Evolutionary conservation across 1,284 basidiomycete species (phyloP), one percentile per base, ranked within the genome.

Genomic region (Puccinia horiana): DNA sequence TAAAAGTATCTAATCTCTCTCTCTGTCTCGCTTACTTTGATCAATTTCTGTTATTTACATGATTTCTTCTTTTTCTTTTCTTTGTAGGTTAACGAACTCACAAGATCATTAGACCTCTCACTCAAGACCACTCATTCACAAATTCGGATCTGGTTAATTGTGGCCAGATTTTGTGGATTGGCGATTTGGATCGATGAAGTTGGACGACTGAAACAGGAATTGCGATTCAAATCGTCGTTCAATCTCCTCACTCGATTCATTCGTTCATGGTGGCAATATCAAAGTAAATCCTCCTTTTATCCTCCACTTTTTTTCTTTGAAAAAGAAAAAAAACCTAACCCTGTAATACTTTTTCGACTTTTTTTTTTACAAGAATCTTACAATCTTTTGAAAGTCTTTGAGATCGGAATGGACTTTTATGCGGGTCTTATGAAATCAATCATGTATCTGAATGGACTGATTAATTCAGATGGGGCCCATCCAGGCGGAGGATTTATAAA

Each of bases 141-240:
- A 58, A 93, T 90, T 83, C 92, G 95, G 16, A 91, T 97, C 85
- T 99, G 98, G 87, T 87, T 98, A 56, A 93, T 98, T 83, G 93
- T 93, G 8, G 95, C 95, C 0, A 93, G 94, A 85, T 97, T 94
- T 87, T 98, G 96, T 87, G 90, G 92, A 70, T 89, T 89, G 29
- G 91, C 95, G 54, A 93, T 95, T 1, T 97, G 94, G 92, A 89
- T 91, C 84, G 92, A 93, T 85, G 94, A 96, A 82, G 76, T 52
- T 18, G 2, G 16, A 35, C 42, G 47, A n/a, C 29, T 49, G 8
- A 73, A 86, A 44, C 47, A 32, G 14, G 32, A 47, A 18, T 12
- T 40, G 12, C 18, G 40, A 44, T 40, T 83, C 16, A 76, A 83
- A 11, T 29, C 83, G 11, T 83, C 84, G 16, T 89, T 80, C 87